Conservation (phyloP, 345 rosid genomes). For the Citrus glauca region DNA sequence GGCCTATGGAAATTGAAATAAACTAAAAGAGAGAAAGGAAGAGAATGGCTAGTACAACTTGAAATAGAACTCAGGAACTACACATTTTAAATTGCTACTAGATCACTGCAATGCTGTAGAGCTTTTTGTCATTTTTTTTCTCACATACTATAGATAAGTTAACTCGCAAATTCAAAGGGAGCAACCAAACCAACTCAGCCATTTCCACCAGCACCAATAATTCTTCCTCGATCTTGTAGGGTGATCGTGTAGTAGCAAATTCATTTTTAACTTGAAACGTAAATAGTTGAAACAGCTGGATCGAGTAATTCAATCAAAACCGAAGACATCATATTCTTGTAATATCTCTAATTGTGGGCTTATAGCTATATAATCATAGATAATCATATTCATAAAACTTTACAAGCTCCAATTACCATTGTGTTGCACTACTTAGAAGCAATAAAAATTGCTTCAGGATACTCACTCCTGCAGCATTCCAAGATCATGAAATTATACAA, state of each 20-base stretch:
- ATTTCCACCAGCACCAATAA: neutral
- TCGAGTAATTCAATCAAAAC: slow-evolving; percentile 2
- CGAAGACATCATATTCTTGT: neutral
- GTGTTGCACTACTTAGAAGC: neutral
- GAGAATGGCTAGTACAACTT: neutral
- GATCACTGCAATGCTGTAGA: neutral
- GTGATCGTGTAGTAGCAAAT: neutral
- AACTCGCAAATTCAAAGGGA: neutral
- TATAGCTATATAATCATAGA: neutral
- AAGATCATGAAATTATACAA: neutral
- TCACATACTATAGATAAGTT: neutral
- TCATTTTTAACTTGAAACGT: neutral
- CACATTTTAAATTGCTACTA: neutral
- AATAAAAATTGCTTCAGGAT: neutral
- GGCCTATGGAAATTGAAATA: neutral
- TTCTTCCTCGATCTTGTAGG: neutral
- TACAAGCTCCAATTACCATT: neutral
- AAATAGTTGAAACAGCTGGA: neutral
- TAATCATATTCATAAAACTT: no score
- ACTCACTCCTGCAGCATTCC: neutral
- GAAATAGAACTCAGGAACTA: neutral
- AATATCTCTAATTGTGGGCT: neutral
- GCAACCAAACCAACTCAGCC: neutral
- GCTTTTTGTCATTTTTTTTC: neutral
- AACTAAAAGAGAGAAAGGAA: neutral